These are phyloP conservation scores for Lathyrus aphaca DNA, from an alignment of 306 rosid genomes.

Conservation along the genomic window DNA sequence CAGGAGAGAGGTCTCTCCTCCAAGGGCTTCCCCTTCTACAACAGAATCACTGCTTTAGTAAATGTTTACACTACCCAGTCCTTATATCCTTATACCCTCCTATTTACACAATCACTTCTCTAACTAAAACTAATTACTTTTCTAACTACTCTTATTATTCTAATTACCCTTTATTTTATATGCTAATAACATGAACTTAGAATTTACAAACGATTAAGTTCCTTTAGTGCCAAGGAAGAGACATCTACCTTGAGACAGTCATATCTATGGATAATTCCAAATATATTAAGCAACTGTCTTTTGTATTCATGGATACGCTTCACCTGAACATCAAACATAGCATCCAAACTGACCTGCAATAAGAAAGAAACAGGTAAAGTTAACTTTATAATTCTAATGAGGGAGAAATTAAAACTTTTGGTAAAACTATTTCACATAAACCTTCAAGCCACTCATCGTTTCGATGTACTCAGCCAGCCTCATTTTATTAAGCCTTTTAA, in stretches of 20 bases:
- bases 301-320: constrained; percentile 84
- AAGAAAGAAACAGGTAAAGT: constrained; percentile 33
- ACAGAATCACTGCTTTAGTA: neutral
- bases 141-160: neutral
- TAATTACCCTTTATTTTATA: neutral
- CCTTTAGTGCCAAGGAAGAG: constrained; percentile 24
- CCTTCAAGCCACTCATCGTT: constrained; percentile 76
- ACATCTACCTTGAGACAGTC: constrained; percentile 70
- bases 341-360: constrained; percentile 75
- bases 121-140: neutral
- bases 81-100: neutral
- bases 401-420: constrained; percentile 11
- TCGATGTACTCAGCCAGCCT: constrained; percentile 79
- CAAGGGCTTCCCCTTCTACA: neutral
- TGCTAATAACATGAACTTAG: constrained; percentile 6
- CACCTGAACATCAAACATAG: constrained; percentile 83
- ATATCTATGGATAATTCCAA: constrained; percentile 75
- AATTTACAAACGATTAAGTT: constrained; percentile 23
- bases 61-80: neutral
- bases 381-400: constrained; percentile 35
- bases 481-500: constrained; percentile 70
- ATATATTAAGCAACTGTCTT: constrained; percentile 74
- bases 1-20: neutral
- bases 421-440: constrained; percentile 34
- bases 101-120: neutral